Percentiles rank a stretch among this genome's conserved stretches.
Conservation (phyloP, 495 filamentous ascomycete species). For the Podospora australis region DNA sequence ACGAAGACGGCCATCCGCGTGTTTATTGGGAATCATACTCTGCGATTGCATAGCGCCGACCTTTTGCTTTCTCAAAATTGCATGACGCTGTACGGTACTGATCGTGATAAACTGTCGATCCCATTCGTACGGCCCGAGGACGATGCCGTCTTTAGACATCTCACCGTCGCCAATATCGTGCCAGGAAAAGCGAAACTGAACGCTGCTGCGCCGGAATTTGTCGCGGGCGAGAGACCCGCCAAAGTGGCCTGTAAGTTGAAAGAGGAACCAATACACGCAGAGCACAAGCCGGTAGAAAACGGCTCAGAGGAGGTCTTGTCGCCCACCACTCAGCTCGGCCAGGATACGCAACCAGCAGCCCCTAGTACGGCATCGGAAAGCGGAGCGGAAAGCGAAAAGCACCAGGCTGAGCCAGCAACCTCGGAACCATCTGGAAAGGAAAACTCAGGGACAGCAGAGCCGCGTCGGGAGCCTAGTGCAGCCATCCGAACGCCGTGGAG, state of each 20-base stretch:
- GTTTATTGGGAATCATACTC: constrained; percentile 78
- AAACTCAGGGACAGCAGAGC: constrained; percentile 24
- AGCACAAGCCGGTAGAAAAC: constrained; percentile 10
- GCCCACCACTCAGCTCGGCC: constrained; percentile 26
- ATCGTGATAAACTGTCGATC: constrained; percentile 81
- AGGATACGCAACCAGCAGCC: constrained; percentile 22
- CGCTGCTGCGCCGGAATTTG: constrained; percentile 43
- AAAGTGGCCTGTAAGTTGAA: constrained; percentile 13
- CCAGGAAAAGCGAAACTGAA: constrained; percentile 44
- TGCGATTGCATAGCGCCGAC: constrained; percentile 84
- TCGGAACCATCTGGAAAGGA: constrained; percentile 27
- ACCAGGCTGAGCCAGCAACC: constrained; percentile 16
- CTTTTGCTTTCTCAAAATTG: constrained; percentile 86
- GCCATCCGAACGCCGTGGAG: constrained; percentile 67
- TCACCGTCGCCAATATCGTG: constrained; percentile 55
- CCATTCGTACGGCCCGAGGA: constrained; percentile 92
- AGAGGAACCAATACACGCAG: constrained; percentile 13
- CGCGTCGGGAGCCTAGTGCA: constrained; percentile 40
- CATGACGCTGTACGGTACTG: constrained; percentile 78
- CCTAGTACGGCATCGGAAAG: constrained; percentile 34
- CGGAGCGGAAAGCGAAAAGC: constrained; percentile 33
- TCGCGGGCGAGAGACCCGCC: constrained; percentile 31
- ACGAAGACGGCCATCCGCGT: constrained; percentile 61
- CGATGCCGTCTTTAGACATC: constrained; percentile 67
- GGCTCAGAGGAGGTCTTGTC: constrained; percentile 19